These are phyloP conservation scores for Apodospora peruviana DNA, from an alignment of 495 filamentous ascomycete genomes.

Conservation along the genomic window DNA sequence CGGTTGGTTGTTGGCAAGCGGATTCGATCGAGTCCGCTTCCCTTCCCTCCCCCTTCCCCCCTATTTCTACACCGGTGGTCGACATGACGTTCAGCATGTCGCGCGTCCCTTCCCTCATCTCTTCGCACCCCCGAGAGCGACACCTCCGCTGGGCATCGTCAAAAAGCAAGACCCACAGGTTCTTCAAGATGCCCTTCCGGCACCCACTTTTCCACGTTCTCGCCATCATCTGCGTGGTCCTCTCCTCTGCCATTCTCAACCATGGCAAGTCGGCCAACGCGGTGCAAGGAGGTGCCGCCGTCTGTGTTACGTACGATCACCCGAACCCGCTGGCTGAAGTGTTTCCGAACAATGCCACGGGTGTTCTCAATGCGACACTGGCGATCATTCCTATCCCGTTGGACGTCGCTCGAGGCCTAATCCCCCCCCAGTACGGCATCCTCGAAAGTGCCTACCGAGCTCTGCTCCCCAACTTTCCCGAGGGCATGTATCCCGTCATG, in stretches of 20 bases:
- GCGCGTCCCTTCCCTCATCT: conserved; percentile 15
- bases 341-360: conserved; percentile 34
- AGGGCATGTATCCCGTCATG: conserved; percentile 40
- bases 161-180: conserved; percentile 10
- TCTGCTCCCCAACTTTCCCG: conserved; percentile 33
- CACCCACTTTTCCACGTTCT: conserved; percentile 19
- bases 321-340: conserved; percentile 28
- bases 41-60: not conserved
- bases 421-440: conserved; percentile 33
- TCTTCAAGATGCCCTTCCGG: conserved; percentile 18
- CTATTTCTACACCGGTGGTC: not conserved
- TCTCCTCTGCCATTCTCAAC: conserved; percentile 21
- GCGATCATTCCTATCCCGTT: conserved; percentile 37
- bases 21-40: conserved; percentile 8
- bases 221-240: conserved; percentile 15
- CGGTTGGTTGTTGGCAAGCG: conserved; percentile 13
- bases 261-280: conserved; percentile 14
- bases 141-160: conserved; percentile 14
- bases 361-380: conserved; percentile 37
- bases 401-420: conserved; percentile 24
- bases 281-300: conserved; percentile 10
- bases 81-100: conserved; percentile 25
- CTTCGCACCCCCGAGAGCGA: conserved; percentile 13
- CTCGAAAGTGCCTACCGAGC: conserved; percentile 32
- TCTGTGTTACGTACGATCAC: conserved; percentile 31